A percentile compares a stretch with the other conserved stretches of the same genome.
Evolutionary conservation across 768 basidiomycete species (phyloP).

Genomic region (Gymnopilus dilepis): DNA sequence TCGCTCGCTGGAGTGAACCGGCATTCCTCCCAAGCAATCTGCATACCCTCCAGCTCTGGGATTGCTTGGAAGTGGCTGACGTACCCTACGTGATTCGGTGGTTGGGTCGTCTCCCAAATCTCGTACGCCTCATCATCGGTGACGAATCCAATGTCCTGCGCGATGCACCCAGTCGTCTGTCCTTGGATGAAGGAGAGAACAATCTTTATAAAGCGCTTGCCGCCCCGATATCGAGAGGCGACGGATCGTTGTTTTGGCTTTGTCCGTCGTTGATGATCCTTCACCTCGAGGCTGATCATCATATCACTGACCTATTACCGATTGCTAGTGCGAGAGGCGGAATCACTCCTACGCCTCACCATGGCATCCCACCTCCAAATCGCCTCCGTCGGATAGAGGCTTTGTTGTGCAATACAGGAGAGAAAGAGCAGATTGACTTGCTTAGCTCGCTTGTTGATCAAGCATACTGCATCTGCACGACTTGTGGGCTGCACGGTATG

Average conservation of each 20-base stretch:
- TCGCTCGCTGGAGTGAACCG: slow-evolving; percentile 35
- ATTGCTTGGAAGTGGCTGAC: slow-evolving; percentile 27
- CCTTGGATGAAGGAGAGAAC: neutral
- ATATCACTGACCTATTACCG: slow-evolving; percentile 22
- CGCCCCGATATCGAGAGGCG: slow-evolving; percentile 18
- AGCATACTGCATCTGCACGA: slow-evolving; percentile 23
- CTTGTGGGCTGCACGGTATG: slow-evolving; percentile 9
- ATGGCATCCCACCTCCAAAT: slow-evolving; percentile 11
- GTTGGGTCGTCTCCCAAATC: slow-evolving; percentile 33
- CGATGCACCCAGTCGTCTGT: neutral
- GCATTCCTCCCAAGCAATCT: slow-evolving; percentile 26
- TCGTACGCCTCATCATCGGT: slow-evolving; percentile 31
- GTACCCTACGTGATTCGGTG: slow-evolving; percentile 35
- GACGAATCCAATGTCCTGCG: slow-evolving; percentile 21
- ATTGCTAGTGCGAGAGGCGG: slow-evolving; percentile 30
- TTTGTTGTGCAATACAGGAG: slow-evolving; percentile 28
- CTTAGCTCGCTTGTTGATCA: slow-evolving; percentile 22
- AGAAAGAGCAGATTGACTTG: slow-evolving; percentile 22
- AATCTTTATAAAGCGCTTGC: slow-evolving; percentile 27
- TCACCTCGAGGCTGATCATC: slow-evolving; percentile 23
- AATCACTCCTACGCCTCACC: neutral
- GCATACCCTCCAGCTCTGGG: slow-evolving; percentile 33
- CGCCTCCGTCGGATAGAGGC: slow-evolving; percentile 29
- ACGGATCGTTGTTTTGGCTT: slow-evolving; percentile 25
- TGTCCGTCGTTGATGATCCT: slow-evolving; percentile 33